A percentile compares a stretch with the other conserved stretches of the same genome.
These are phyloP conservation scores for Penicillium aurantiogriseum DNA, from an alignment of 2,329 filamentous ascomycete species.

Conservation along the genomic window DNA sequence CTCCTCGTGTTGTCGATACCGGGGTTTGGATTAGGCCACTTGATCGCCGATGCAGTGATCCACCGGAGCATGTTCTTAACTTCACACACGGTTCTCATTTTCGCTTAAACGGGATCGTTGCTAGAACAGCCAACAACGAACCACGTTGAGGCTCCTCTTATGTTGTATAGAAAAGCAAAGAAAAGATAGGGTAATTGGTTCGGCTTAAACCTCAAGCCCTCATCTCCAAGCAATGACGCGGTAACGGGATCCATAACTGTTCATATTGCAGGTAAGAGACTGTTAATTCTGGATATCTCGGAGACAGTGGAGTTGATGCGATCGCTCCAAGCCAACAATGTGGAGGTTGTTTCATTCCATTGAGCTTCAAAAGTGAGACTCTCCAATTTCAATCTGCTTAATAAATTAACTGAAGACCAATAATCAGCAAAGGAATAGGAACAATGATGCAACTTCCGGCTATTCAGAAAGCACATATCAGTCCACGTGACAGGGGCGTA, in stretches of 20 bases:
- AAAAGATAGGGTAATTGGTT: neutral
- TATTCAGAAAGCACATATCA: neutral
- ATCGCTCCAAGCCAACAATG: neutral
- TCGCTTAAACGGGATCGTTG: constrained; percentile 9
- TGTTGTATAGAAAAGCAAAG: neutral
- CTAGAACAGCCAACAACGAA: constrained; percentile 14
- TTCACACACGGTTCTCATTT: constrained; percentile 5
- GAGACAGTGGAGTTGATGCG: neutral
- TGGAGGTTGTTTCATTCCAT: neutral
- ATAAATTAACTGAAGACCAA: neutral
- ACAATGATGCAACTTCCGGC: neutral
- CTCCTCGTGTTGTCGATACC: constrained; percentile 4
- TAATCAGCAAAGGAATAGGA: neutral
- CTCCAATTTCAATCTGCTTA: neutral
- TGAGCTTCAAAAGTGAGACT: neutral
- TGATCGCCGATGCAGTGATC: constrained; percentile 19
- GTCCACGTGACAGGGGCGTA: neutral
- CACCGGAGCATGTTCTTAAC: constrained; percentile 12
- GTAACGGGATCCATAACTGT: neutral
- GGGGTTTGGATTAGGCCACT: constrained; percentile 4
- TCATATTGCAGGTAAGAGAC: neutral
- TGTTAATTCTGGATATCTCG: neutral
- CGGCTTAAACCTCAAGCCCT: neutral
- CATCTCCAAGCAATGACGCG: neutral
- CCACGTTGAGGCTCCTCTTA: neutral